These are phyloP conservation scores for Panellus pusillus DNA, from an alignment of 768 basidiomycete genomes.

Conservation along the genomic window DNA sequence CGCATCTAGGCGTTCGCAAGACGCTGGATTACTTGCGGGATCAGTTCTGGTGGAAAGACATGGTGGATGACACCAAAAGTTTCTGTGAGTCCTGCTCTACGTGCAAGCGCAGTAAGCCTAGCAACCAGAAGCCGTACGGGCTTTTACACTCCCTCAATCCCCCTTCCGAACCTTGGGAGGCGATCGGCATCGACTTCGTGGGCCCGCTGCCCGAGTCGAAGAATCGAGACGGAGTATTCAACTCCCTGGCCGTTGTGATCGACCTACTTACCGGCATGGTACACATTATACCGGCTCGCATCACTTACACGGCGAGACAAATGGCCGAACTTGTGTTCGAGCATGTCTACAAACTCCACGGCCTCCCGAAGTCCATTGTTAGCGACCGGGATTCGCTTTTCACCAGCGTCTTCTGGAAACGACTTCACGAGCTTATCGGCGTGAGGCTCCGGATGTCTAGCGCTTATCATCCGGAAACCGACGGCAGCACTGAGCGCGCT, in stretches of 20 bases:
- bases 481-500: neutral
- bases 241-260: neutral
- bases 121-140: neutral
- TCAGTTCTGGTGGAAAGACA: neutral
- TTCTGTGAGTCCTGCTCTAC: neutral
- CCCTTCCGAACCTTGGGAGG: constrained; percentile 2
- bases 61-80: neutral
- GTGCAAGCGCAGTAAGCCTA: neutral
- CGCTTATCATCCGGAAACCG: neutral
- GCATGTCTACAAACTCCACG: neutral
- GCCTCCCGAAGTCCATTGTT: neutral
- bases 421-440: neutral
- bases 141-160: neutral
- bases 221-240: neutral
- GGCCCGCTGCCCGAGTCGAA: neutral
- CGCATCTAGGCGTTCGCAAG: constrained; percentile 32
- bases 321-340: neutral
- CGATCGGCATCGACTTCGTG: constrained; percentile 1
- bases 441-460: neutral
- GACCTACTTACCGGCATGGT: neutral
- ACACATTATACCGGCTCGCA: neutral
- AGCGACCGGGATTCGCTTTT: neutral
- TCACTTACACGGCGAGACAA: neutral
- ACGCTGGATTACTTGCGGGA: neutral
- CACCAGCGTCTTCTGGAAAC: neutral